These are phyloP conservation scores for Adansonia madagascariensis DNA, from an alignment of 441 rosid genomes.

Conservation along the genomic window DNA sequence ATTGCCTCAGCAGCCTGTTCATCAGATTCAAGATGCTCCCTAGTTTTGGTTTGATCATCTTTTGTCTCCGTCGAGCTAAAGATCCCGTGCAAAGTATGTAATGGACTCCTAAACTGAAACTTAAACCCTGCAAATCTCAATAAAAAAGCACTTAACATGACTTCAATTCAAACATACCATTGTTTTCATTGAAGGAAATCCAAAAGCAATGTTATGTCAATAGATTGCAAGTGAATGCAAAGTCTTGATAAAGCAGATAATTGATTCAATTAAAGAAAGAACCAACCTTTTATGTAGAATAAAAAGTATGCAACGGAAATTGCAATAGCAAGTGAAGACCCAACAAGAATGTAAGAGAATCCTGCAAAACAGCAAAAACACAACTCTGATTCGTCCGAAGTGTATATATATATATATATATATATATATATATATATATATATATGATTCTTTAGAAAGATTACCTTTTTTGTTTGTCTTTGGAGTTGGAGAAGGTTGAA, in stretches of 20 bases:
- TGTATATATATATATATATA: neutral
- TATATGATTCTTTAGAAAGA: neutral
- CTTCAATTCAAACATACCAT: neutral
- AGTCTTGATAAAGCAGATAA: neutral
- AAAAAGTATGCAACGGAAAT: slow-evolving; percentile 63
- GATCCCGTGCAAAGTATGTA: slow-evolving; percentile 31
- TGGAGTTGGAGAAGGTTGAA: slow-evolving; percentile 40
- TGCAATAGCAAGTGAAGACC: slow-evolving; percentile 52
- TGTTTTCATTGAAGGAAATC: neutral
- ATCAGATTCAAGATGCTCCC: slow-evolving; percentile 30
- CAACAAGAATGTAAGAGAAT: slow-evolving; percentile 47
- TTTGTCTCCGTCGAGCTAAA: slow-evolving; percentile 34
- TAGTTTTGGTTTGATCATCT: slow-evolving; percentile 25
- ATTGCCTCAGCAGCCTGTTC: slow-evolving; percentile 41
- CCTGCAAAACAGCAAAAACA: slow-evolving; percentile 41
- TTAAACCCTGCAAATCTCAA: slow-evolving; percentile 54
- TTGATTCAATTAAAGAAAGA: neutral
- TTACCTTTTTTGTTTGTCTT: slow-evolving; percentile 47
- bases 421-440: too few relatives aligned
- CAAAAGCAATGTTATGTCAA: neutral
- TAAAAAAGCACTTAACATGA: slow-evolving; percentile 24
- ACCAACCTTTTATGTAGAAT: slow-evolving; percentile 54
- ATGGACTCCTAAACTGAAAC: slow-evolving; percentile 39
- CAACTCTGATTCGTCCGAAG: neutral
- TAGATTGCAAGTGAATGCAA: neutral